These are phyloP conservation scores for Fusarium piperis DNA, from an alignment of 2,329 filamentous ascomycete genomes.

Conservation along the genomic window DNA sequence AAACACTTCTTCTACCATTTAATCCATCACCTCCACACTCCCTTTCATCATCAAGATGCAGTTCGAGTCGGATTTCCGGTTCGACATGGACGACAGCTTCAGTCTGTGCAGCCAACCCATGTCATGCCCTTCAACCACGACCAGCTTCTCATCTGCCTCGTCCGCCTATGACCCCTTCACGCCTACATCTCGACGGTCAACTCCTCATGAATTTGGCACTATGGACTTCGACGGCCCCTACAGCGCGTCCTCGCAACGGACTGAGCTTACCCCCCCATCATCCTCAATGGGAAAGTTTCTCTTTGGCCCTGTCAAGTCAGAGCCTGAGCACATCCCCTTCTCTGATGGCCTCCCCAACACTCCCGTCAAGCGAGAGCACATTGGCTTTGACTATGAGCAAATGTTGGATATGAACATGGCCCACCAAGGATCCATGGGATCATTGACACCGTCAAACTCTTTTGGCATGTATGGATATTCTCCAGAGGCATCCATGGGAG, in stretches of 20 bases:
- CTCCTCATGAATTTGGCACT: constrained; percentile 50
- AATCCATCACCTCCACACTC: constrained; percentile 11
- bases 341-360: constrained; percentile 47
- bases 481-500: constrained; percentile 46
- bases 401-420: constrained; percentile 51
- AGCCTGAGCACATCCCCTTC: constrained; percentile 48
- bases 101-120: constrained; percentile 50
- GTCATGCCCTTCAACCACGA: constrained; percentile 48
- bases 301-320: constrained; percentile 48
- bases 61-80: constrained; percentile 51
- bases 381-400: constrained; percentile 51
- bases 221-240: constrained; percentile 52
- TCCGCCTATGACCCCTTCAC: constrained; percentile 56
- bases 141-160: constrained; percentile 53
- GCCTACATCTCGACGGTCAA: constrained; percentile 56
- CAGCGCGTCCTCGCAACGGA: constrained; percentile 37
- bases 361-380: constrained; percentile 49
- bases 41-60: constrained; percentile 45
- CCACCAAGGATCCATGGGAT: constrained; percentile 48
- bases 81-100: constrained; percentile 54
- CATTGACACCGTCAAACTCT: constrained; percentile 50
- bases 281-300: constrained; percentile 48
- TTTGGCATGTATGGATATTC: constrained; percentile 51
- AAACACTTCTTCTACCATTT: constrained; percentile 10
- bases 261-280: constrained; percentile 51